A percentile compares a stretch with the other conserved stretches of the same genome.
Evolutionary conservation across 108 stramenopile genomes (phyloP).

Genomic region (Cyclotella choctawhatcheeana): DNA sequence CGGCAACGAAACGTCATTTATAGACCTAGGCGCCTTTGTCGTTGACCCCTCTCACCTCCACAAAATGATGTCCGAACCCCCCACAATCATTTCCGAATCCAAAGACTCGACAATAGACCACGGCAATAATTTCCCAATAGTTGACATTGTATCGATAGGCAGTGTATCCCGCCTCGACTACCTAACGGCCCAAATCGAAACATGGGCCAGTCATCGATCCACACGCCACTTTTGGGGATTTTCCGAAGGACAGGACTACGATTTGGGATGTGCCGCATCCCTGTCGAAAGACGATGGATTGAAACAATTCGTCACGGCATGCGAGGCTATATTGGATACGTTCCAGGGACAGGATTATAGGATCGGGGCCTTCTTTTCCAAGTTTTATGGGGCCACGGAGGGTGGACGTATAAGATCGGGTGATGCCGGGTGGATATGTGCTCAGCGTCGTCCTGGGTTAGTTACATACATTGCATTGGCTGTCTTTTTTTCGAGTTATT

Average conservation of each 20-base stretch:
- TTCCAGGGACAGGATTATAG: neutral
- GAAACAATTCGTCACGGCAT: too few relatives aligned
- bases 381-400: neutral
- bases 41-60: neutral
- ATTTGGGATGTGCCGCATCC: neutral
- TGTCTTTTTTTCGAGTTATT: too few relatives aligned
- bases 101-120: neutral
- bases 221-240: conserved; percentile 17
- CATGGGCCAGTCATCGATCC: conserved; percentile 19
- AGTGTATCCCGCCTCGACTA: conserved; percentile 15
- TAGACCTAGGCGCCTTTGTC: too few relatives aligned
- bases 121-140: neutral
- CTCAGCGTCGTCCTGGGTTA: neutral
- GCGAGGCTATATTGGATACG: neutral
- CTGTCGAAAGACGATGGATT: neutral
- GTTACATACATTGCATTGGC: neutral
- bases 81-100: neutral
- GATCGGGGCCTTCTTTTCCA: neutral
- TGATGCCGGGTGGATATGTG: conserved; percentile 2
- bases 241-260: conserved; percentile 20
- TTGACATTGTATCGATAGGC: conserved; percentile 22
- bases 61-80: neutral
- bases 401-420: neutral
- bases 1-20: too few relatives aligned
- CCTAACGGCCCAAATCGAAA: conserved; percentile 24